phyloP scores from a whole-genome alignment of 2,329 filamentous ascomycete species.

The Fusarium graminum region DNA sequence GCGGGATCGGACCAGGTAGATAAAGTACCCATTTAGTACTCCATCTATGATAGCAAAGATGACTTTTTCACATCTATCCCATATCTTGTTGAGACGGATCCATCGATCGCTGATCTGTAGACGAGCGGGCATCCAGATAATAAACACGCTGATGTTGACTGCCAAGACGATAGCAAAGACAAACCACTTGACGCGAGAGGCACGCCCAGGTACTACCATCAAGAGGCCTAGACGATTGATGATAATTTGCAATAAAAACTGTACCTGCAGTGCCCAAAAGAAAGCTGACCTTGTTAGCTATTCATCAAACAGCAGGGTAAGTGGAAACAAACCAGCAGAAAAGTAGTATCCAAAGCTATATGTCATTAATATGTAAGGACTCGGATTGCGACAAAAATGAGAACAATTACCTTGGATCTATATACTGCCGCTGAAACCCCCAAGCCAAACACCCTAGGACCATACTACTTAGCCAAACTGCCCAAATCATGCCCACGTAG shows the following conservation, averaged over 20 bases:
- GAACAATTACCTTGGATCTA: conserved; percentile 39
- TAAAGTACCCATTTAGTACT: conserved; percentile 64
- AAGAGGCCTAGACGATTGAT: conserved; percentile 65
- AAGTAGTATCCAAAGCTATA: conserved; percentile 45
- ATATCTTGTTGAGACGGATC: conserved; percentile 61
- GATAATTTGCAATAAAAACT: conserved; percentile 67
- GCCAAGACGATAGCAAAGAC: conserved; percentile 60
- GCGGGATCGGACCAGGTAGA: conserved; percentile 59
- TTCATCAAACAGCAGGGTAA: rapidly evolving
- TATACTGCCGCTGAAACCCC: conserved; percentile 45
- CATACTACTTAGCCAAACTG: conserved; percentile 45
- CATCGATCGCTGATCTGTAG: conserved; percentile 58
- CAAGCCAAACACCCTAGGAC: conserved; percentile 40
- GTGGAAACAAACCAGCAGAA: conserved; percentile 31
- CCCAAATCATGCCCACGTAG: conserved; percentile 45
- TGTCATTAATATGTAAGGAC: neutral
- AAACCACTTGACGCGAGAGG: conserved; percentile 58
- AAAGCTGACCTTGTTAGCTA: conserved; percentile 15
- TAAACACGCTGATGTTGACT: conserved; percentile 66
- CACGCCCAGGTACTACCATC: conserved; percentile 55
- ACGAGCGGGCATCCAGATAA: conserved; percentile 67
- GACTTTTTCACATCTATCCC: conserved; percentile 66
- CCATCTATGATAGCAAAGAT: conserved; percentile 64
- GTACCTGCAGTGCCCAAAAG: conserved; percentile 60
- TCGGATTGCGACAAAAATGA: too few relatives aligned